Evolutionary conservation across 2,329 filamentous ascomycete species (phyloP).

Genomic region (Erysiphe pulchra): DNA sequence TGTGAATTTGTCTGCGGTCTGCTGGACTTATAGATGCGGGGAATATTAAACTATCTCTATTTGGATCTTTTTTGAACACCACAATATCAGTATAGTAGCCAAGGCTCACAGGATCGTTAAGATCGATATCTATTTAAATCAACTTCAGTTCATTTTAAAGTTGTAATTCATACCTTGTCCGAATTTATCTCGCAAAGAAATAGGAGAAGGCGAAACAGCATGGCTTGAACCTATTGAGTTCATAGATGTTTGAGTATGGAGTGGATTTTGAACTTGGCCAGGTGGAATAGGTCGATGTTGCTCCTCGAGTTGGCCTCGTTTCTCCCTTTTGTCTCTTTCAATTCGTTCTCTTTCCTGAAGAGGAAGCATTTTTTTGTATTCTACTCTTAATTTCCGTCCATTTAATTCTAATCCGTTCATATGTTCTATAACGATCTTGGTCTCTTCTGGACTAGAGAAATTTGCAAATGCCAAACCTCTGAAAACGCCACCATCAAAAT

Average conservation of each 20-base stretch:
- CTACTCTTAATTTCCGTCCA: conserved; percentile 78
- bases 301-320: conserved; percentile 85
- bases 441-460: conserved; percentile 89
- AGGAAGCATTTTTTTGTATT: conserved; percentile 99
- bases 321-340: conserved; percentile 88
- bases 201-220: conserved; percentile 12
- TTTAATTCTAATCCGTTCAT: conserved; percentile 94
- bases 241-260: conserved; percentile 69
- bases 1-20: conserved; percentile 77
- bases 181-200: conserved; percentile 9
- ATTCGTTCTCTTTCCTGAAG: conserved; percentile 85
- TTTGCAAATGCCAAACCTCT: conserved; percentile 91
- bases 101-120: conserved; percentile 74
- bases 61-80: conserved; percentile 60
- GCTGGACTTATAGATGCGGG: conserved; percentile 54
- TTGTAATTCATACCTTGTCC: conserved; percentile 4
- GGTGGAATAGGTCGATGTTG: conserved; percentile 52
- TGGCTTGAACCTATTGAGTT: conserved; percentile 40
- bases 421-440: conserved; percentile 67
- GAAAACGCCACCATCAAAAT: conserved; percentile 96
- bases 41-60: conserved; percentile 63
- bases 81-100: conserved; percentile 77
- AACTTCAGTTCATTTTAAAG: conserved; percentile 1
- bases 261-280: conserved; percentile 19
- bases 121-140: conserved; percentile 33